Conservation (phyloP, 208 protist species). For the Acanthamoeba healyi region DNA sequence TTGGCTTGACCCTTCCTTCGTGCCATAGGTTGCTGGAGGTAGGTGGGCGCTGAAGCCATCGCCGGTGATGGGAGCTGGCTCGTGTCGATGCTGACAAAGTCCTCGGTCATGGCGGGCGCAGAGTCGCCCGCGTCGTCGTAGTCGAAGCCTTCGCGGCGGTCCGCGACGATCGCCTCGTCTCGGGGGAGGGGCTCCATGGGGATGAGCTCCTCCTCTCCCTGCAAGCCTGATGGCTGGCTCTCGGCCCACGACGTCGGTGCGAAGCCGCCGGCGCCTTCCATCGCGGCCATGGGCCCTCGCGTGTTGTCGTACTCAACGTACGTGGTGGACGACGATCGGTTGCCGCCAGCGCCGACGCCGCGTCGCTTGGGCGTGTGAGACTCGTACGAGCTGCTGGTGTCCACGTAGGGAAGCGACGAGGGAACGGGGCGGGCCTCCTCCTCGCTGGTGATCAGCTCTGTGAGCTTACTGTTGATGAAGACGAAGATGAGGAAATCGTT, state of each 20-base stretch:
- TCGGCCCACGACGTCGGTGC: neutral
- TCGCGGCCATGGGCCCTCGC: neutral
- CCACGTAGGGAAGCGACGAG: neutral
- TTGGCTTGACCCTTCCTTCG: neutral
- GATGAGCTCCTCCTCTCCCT: neutral
- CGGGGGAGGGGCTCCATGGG: neutral
- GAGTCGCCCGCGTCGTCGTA: neutral
- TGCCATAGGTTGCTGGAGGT: neutral
- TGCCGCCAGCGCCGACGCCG: neutral
- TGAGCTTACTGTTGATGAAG: neutral
- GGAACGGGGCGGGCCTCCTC: neutral
- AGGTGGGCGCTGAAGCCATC: neutral
- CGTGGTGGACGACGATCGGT: neutral
- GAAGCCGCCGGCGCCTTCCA: neutral
- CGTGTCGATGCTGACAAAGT: neutral
- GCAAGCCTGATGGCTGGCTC: neutral
- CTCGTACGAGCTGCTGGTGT: neutral
- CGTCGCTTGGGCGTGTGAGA: neutral
- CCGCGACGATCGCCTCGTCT: neutral
- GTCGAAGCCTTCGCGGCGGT: too few relatives aligned
- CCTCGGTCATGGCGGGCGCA: neutral
- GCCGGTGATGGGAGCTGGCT: neutral
- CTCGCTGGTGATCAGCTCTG: neutral
- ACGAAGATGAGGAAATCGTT: neutral
- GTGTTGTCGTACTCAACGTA: conserved; percentile 18